Evolutionary conservation across 495 filamentous ascomycete genomes (phyloP), one percentile per base, ranked within the genome.

Genomic region (Hamigera avellanea): DNA sequence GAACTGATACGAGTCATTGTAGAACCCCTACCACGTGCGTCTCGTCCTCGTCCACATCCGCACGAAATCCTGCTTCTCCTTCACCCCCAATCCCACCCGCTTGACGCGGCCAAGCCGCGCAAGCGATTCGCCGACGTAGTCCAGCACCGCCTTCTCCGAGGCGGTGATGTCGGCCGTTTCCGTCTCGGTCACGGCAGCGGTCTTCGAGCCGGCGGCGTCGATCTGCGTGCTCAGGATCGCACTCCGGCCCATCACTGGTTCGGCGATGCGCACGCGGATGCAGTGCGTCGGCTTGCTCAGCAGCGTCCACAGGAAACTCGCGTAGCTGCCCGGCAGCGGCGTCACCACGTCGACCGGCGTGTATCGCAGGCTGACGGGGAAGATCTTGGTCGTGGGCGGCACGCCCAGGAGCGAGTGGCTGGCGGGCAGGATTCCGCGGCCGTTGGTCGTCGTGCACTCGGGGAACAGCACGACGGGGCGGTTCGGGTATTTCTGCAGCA

Each of bases 381-480:
- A 96, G 42, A 99, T 83, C 50, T 75, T 78, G 3, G 72, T 73
- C 21, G 70, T 57, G 14, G 70, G 43, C 0, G 82, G 76, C 0
- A 73, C 69, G 10, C 72, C 69, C 1, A 87, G 60, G 1, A 99
- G 68, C 27, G 75, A 75, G 0, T 76, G 81, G 28, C 80, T 80
- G 37, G 95, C 74, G 0, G 85, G 80, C 4, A 99, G 61, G 46
- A 96, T 89, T n/a, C 78, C 91, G 33, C 80, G 76, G 35, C 87
- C 86, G 52, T 98, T 98, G 19, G 88, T 94, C 1, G 89, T 93
- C 8, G 81, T 94, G 62, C 81, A 83, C 54, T 95, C 89, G 2
- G 89, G 86, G 59, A 95, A 95, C 1, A 93, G 72, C 35, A 80
- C 85, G 45, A 98, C 70, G 26, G 80, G 70, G 13, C 84, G 70